Conservation (phyloP, 2,329 filamentous ascomycete species). For the Davidsoniella virescens region DNA sequence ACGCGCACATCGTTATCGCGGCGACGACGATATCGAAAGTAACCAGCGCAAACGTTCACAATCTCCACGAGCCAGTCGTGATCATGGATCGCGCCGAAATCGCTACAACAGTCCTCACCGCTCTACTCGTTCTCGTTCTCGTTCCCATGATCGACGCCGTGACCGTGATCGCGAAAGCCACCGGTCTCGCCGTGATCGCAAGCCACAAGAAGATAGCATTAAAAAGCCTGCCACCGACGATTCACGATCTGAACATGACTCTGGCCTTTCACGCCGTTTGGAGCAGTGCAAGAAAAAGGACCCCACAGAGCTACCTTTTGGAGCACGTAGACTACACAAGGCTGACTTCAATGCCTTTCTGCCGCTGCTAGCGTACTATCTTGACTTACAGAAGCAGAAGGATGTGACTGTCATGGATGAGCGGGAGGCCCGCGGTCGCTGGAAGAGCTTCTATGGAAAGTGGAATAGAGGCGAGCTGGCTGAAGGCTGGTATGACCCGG, state of each 20-base stretch:
- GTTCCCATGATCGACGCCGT: too few relatives aligned
- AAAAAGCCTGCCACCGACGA: background rate
- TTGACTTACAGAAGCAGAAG: slow-evolving; percentile 73
- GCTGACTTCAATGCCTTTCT: slow-evolving; percentile 49
- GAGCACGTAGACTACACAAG: slow-evolving; percentile 49
- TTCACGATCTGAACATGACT: background rate
- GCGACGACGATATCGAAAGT: too few relatives aligned
- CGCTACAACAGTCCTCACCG: background rate
- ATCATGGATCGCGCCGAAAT: background rate
- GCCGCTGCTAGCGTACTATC: slow-evolving; percentile 65
- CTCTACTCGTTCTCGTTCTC: background rate
- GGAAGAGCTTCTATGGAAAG: slow-evolving; percentile 83
- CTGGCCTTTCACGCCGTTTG: background rate
- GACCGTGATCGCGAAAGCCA: background rate
- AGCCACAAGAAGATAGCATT: background rate
- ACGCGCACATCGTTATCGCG: too few relatives aligned
- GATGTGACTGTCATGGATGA: slow-evolving; percentile 53
- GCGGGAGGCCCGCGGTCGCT: slow-evolving; percentile 63
- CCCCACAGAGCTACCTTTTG: slow-evolving; percentile 39
- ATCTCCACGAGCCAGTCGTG: background rate
- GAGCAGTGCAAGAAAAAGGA: background rate
- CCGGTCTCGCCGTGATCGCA: background rate
- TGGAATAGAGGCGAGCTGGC: slow-evolving; percentile 85
- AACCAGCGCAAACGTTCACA: background rate
- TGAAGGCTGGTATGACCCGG: slow-evolving; percentile 85